Evolutionary conservation across 2,329 filamentous ascomycete genomes (phyloP), one percentile per base, ranked within the genome.

Genomic region (Colletotrichum chrysophilum): DNA sequence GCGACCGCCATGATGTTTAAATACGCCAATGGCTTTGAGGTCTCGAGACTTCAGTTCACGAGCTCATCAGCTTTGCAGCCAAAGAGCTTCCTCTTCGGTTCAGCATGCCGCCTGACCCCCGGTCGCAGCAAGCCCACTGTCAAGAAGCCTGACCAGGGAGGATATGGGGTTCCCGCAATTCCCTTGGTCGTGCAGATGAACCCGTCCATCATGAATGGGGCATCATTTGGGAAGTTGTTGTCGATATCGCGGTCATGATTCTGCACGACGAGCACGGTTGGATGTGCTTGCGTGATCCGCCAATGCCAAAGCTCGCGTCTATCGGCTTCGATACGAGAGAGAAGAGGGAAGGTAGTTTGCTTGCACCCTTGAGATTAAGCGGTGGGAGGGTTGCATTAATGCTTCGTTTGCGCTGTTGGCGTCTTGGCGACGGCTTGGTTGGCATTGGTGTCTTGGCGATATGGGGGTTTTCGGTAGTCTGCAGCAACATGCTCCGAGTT

Each of bases 331-430:
- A 38, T 28, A 16, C 36, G 32, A 28, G 55, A 34, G 56, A 75
- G 62, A 73, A 75, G 70, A 73, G 24, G 73, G 69, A 75, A 75
- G 73, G 73, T 75, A 38, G 56, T 75, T 73, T 75, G 16, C 24
- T 26, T 43, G 6, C 38, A 64, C 34, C 30, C 69, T 55, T 36
- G 55, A 32, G 18, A 56, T 18, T 36, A 12, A 12, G 61, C 38
- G 38, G 62, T 21, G 61, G 52, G 38, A 43, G 52, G 69, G 72
- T 72, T 75, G 56, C 62, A 75, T 56, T 48, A 21, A 36, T 21
- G 62, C 69, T 58, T 75, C 30, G 55, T 62, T 55, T 56, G 48
- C 55, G 61, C n/a, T 16, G 55, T 66, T 75, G 69, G 72, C 72
- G 69, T 26, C 72, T 75, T 75, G 72, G 72, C 72, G 61, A 61